Base-by-base conservation (phyloP, 2,329 filamentous ascomycete genomes). In the Aspergillus bombycis region DNA sequence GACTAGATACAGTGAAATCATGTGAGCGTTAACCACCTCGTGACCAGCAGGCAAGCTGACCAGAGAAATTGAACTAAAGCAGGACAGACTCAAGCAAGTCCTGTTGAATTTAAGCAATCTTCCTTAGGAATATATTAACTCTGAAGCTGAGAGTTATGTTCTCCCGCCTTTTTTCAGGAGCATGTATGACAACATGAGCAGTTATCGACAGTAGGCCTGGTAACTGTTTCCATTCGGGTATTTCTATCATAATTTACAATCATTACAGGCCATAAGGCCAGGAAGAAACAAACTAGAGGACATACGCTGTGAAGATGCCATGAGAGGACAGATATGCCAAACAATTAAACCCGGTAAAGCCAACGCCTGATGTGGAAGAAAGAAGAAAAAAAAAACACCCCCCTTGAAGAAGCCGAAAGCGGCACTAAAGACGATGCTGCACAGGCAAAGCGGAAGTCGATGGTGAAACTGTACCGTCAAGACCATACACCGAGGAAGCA, bases 381-480 rank as follows among this genome's bases (percentile, higher is more conserved):
- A 32, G 2, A 16, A 23, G 19, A 16, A 52, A 43, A 14, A 59
- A 41, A 38, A 16, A n/a, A n/a, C n/a, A n/a, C n/a, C n/a, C n/a
- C n/a, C n/a, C 4, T n/a, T n/a, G 3, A 50, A 34, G 23, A 19
- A 54, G 23, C n/a, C 4, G 21, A 16, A 50, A 50, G 14, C 9
- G 26, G 7, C 7, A 8, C 53, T 67, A 69, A 57, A 69, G 52
- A 12, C 67, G 66, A 67, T 68, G 66, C 60, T 68, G 67, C 30
- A 67, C 26, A 48, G 60, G 11, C 55, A 61, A 41, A 21, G 38
- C n/a, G 2, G 50, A 41, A 54, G 30, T n/a, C 6, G 23, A 52
- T 16, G 28, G 23, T 54, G 41, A 55, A 46, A 38, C 8, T 55
- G 34, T 21, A 23, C 11, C 21, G n/a, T 55, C 32, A 38, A 21